phyloP scores from a whole-genome alignment of 768 basidiomycete species.

The Asterophora parasitica region DNA sequence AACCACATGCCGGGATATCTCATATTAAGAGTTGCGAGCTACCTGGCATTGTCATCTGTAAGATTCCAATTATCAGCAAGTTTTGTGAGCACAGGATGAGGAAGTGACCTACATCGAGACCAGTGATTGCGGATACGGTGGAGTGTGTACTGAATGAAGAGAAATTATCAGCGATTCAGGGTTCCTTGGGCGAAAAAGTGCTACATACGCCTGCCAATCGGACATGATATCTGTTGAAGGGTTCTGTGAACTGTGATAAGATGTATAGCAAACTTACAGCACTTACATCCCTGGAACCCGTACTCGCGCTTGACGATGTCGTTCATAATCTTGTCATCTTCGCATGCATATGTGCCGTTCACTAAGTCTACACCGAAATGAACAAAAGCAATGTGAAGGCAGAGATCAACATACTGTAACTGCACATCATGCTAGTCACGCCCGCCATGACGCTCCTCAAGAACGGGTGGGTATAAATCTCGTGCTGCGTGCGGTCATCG shows the following conservation, averaged over 20 bases:
- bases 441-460: conserved; percentile 70
- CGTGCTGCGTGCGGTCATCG: conserved; percentile 76
- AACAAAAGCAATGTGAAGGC: neutral
- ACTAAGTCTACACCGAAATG: conserved; percentile 43
- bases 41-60: conserved; percentile 71
- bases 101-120: conserved; percentile 51
- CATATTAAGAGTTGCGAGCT: conserved; percentile 31
- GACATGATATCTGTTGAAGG: conserved; percentile 52
- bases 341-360: conserved; percentile 71
- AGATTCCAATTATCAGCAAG: neutral
- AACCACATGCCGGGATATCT: neutral
- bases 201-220: conserved; percentile 61
- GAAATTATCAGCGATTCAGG: neutral
- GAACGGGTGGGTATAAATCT: conserved; percentile 70
- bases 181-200: neutral
- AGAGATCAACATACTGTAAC: conserved; percentile 48
- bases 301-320: conserved; percentile 71
- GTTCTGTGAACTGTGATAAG: too few species aligned
- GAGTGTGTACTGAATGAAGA: conserved; percentile 39
- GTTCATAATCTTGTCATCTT: conserved; percentile 67
- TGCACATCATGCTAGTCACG: conserved; percentile 71
- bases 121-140: conserved; percentile 54
- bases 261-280: neutral
- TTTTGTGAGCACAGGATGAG: neutral
- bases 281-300: conserved; percentile 71